Evolutionary conservation across 352 stramenopile genomes (phyloP), one percentile per base, ranked within the genome.

Genomic region (Pilasporangium apinafurcum): DNA sequence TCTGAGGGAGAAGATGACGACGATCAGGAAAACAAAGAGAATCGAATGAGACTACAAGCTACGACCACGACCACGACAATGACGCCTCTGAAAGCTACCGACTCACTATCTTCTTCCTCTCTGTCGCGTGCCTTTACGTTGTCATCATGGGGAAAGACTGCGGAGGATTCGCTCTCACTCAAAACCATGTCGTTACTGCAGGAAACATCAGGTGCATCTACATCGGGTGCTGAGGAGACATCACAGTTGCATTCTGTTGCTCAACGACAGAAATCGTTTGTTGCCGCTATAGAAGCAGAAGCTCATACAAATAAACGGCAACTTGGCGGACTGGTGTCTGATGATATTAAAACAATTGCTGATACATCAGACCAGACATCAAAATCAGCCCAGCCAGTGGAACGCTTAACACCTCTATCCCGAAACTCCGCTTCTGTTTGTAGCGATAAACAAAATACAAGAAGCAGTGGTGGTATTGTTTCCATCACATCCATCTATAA

Each of bases 201-300:
- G 34, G 24, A 41, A 2, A 12, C 16, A 6, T 13, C 8, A 27
- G 38, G 10, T 20, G 30, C 17, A 13, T 17, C 26, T 10, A 17
- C 12, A n/a, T n/a, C n/a, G 8, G 26, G n/a, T 45, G n/a, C 36
- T 18, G 45, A 38, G 26, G 47, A 56, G 6, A 37, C 24, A 12
- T 25, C 34, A 26, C 16, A 28, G 20, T 45, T 47, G 2, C 49
- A 25, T 31, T 55, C 44, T 18, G 73, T 82, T 41, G 46, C 65
- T 2, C 42, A 48, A 31, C 53, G 68, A 16, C 72, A 85, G 43
- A 43, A 66, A 52, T 62, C 56, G 22, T 85, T 85, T 36, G 47
- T 78, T 34, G 58, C 68, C 12, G 70, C 67, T 16, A 76, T 83
- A 24, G 65, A 80, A 46, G 64, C 69, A 7, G 66, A 79, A 36